Percentiles rank a stretch among this genome's conserved stretches.
phyloP scores from a whole-genome alignment of 179 eudicot genomes.

The Actinidia arguta region DNA sequence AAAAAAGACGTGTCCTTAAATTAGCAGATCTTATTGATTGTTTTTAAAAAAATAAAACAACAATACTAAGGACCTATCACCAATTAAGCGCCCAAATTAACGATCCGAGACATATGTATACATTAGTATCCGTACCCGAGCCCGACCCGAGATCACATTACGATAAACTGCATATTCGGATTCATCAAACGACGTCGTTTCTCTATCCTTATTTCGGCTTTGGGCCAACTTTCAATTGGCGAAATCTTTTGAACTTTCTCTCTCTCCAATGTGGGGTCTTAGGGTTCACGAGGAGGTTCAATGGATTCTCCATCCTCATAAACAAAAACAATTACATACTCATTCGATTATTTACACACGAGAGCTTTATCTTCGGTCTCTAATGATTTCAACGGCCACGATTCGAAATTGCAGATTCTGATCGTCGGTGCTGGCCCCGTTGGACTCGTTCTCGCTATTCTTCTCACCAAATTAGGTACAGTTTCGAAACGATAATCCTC shows the following conservation, averaged over 20 bases:
- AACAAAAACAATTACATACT: background rate
- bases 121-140: no score
- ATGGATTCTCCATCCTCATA: background rate
- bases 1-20: no score
- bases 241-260: constrained; percentile 13
- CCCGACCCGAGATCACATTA: no score
- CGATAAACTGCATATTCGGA: no score
- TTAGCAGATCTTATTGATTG: no score
- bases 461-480: constrained; percentile 89
- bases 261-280: background rate
- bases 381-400: constrained; percentile 27
- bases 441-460: constrained; percentile 77
- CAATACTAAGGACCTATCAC: no score
- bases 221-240: background rate
- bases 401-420: constrained; percentile 68
- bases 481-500: background rate
- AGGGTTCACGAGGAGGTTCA: constrained; percentile 12
- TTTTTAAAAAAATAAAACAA: no score
- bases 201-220: background rate
- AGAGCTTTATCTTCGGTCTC: constrained; percentile 26
- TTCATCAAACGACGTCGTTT: background rate
- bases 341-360: background rate
- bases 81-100: no score
- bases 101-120: no score
- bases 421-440: constrained; percentile 98